Evolutionary conservation across 768 basidiomycete species (phyloP).

Genomic region (Austroboletus eburneus): DNA sequence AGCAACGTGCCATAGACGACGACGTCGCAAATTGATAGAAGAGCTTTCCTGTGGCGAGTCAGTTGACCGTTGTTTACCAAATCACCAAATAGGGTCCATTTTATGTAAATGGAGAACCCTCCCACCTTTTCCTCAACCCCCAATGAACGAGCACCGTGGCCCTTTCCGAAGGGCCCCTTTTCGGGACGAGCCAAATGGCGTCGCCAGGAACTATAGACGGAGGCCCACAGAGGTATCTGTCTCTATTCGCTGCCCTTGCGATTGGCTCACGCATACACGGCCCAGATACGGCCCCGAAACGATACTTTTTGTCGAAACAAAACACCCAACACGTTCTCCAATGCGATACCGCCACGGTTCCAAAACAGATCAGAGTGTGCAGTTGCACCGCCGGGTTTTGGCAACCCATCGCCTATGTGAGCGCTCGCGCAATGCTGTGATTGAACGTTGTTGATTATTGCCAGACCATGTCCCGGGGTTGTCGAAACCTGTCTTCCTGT

Average conservation of each 20-base stretch:
- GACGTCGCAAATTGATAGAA: no score
- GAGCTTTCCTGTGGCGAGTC: no score
- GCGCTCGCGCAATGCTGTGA: neutral
- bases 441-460: neutral
- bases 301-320: neutral
- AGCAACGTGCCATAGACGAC: no score
- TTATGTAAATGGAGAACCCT: no score
- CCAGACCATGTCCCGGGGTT: conserved; percentile 2
- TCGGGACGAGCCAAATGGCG: neutral
- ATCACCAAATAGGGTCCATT: no score
- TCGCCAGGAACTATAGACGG: neutral
- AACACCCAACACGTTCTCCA: neutral
- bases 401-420: conserved; percentile 7
- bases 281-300: conserved; percentile 2
- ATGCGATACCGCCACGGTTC: neutral
- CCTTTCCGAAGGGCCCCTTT: neutral
- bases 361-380: neutral
- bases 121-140: neutral
- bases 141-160: neutral
- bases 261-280: neutral
- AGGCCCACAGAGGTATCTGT: conserved; percentile 4
- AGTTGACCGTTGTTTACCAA: no score
- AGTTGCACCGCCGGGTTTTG: neutral
- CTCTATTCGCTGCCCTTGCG: neutral
- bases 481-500: conserved; percentile 1